Percentiles rank a stretch among this genome's conserved stretches.
phyloP scores from a whole-genome alignment of 2,329 filamentous ascomycete genomes.

The Microcyclosporella mali region DNA sequence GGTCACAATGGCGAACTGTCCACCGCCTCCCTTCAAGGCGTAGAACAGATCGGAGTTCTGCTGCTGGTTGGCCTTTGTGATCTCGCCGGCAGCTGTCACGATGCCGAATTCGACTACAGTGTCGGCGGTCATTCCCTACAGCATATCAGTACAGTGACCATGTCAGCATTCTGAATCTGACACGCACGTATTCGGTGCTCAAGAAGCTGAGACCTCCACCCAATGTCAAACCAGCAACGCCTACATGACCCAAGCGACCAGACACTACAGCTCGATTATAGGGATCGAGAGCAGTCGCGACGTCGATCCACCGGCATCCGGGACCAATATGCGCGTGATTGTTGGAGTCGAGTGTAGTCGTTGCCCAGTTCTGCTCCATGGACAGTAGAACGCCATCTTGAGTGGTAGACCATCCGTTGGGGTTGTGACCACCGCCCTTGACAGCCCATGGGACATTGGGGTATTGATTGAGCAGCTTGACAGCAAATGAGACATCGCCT shows the following conservation, averaged over 20 bases:
- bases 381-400: conserved; percentile 40
- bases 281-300: conserved; percentile 17
- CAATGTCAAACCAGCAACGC: conserved; percentile 25
- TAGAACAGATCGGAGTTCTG: conserved; percentile 25
- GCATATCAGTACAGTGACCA: background rate
- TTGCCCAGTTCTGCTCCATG: conserved; percentile 38
- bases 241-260: conserved; percentile 23
- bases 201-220: conserved; percentile 27
- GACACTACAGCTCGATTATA: conserved; percentile 19
- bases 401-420: conserved; percentile 44
- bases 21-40: conserved; percentile 23
- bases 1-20: conserved; percentile 34
- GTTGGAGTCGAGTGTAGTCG: conserved; percentile 31
- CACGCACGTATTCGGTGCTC: conserved; percentile 26
- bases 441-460: conserved; percentile 50
- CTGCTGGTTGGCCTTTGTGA: conserved; percentile 20
- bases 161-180: background rate
- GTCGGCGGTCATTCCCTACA: conserved; percentile 24
- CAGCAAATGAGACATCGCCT: conserved; percentile 48
- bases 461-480: conserved; percentile 44
- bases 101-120: conserved; percentile 29
- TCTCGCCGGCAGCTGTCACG: conserved; percentile 21
- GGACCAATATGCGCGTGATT: conserved; percentile 26
- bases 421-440: conserved; percentile 47
- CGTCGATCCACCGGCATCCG: conserved; percentile 21